phyloP scores from a whole-genome alignment of 2,329 filamentous ascomycete species.

The Talaromyces sp. region DNA sequence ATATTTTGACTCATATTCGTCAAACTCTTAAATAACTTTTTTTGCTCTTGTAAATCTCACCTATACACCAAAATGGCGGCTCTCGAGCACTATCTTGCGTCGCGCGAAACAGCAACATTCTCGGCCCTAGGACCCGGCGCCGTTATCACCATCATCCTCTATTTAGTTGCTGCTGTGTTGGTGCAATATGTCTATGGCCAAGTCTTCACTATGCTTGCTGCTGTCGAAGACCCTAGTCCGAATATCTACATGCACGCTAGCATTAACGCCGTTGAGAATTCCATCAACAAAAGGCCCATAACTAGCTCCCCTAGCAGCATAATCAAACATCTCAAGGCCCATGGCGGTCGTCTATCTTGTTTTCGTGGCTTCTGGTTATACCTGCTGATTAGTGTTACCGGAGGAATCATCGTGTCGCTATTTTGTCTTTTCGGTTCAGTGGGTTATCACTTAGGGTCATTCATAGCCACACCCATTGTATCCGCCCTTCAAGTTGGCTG shows the following conservation, averaged over 20 bases:
- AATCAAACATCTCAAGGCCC: slow-evolving; percentile 56
- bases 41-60: background rate
- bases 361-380: slow-evolving; percentile 63
- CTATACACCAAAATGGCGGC: background rate
- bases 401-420: slow-evolving; percentile 41
- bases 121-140: background rate
- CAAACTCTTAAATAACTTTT: background rate
- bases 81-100: background rate
- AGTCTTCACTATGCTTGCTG: slow-evolving; percentile 58
- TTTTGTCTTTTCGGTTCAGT: slow-evolving; percentile 31
- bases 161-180: background rate
- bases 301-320: slow-evolving; percentile 58
- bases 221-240: slow-evolving; percentile 58
- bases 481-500: slow-evolving; percentile 70
- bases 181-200: slow-evolving; percentile 56
- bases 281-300: slow-evolving; percentile 48
- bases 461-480: slow-evolving; percentile 57
- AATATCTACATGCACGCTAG: slow-evolving; percentile 48
- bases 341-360: slow-evolving; percentile 60
- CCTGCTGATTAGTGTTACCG: slow-evolving; percentile 44
- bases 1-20: background rate
- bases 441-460: slow-evolving; percentile 46
- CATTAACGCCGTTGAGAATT: slow-evolving; percentile 28
- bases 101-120: background rate
- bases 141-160: background rate